Conservation (phyloP, 495 filamentous ascomycete species). For the Aspergillus diversus region DNA sequence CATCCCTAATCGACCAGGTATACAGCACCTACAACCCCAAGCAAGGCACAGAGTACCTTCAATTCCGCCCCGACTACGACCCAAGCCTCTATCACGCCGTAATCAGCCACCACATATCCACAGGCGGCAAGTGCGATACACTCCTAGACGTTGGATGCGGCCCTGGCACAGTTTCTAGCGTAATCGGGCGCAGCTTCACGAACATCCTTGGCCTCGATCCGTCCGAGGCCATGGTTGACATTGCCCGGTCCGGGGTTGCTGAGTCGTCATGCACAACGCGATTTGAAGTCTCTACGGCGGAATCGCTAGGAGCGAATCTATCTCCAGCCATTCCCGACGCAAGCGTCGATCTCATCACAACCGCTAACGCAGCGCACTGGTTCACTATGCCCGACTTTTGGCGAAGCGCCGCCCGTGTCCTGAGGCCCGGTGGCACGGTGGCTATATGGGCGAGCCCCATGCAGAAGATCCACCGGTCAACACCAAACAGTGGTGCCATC, state of each 20-base stretch:
- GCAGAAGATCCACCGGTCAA: conserved; percentile 34
- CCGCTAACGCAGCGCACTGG: conserved; percentile 61
- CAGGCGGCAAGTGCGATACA: conserved; percentile 48
- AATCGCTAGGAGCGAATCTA: conserved; percentile 38
- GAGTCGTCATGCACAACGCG: conserved; percentile 28
- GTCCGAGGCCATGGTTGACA: conserved; percentile 55
- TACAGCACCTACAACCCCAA: conserved; percentile 34
- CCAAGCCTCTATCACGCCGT: conserved; percentile 50
- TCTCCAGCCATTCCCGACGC: conserved; percentile 18
- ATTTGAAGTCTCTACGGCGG: conserved; percentile 50
- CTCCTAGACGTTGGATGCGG: conserved; percentile 62
- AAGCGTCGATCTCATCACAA: conserved; percentile 56
- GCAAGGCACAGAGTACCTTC: conserved; percentile 51
- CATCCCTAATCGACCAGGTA: no score
- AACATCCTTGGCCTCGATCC: conserved; percentile 57
- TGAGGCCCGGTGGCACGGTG: conserved; percentile 60
- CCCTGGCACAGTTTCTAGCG: conserved; percentile 49
- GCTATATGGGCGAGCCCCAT: conserved; percentile 49
- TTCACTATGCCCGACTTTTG: conserved; percentile 63
- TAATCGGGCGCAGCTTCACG: conserved; percentile 45
- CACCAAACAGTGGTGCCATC: conserved; percentile 36
- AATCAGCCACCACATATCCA: conserved; percentile 50
- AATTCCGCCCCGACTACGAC: conserved; percentile 45
- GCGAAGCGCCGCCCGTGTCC: conserved; percentile 46
- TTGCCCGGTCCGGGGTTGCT: conserved; percentile 31